Evolutionary conservation across 345 rosid genomes (phyloP), one percentile per base, ranked within the genome.

Genomic region (Chamaenerion angustifolium): DNA sequence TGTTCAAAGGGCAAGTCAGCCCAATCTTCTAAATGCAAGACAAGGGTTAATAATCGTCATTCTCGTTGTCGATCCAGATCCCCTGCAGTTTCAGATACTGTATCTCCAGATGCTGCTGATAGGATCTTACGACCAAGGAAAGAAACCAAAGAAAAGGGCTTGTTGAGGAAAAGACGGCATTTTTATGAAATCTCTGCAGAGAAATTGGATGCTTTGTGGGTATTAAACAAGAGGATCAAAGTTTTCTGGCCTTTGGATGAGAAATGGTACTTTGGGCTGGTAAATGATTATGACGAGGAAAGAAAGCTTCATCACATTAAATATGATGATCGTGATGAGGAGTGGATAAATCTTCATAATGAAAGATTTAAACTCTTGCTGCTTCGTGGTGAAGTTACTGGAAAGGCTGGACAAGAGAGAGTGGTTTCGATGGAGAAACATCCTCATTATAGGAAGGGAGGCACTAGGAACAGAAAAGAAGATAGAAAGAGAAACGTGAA

Each of bases 321-420:
- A 62, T 90, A 90, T 76, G 96, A 90, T 68, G 98, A 90, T 62
- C 92, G 96, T 5, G 98, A 90, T 68, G 96, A 90, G 65, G 98
- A 90, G 65, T 90, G 98, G 98, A 80, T 90, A 40, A 61, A 75
- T 62, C 79, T 90, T 54, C 77, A 72, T 51, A 79, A 68, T 66
- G 98, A 90, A 75, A 75, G 86, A 70, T 81, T 86, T 61, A 90
- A 90, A 65, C 78, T 90, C 48, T 62, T 90, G 68, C 71, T 90
- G 59, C 77, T 86, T 43, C 89, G 96, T 37, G 48, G 80, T 60
- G 98, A 90, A 71, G 80, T 74, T 64, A 89, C 87, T 50, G 72
- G 72, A 40, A 82, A 71, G 53, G 59, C 59, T 48, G 71, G 46
- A 14, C 55, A 61, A 62, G 77, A 64, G 62, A 77, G 76, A 56